Percentiles rank a stretch among this genome's conserved stretches.
These are phyloP conservation scores for Cytospora piceae DNA, from an alignment of 2,329 filamentous ascomycete species.

Conservation along the genomic window DNA sequence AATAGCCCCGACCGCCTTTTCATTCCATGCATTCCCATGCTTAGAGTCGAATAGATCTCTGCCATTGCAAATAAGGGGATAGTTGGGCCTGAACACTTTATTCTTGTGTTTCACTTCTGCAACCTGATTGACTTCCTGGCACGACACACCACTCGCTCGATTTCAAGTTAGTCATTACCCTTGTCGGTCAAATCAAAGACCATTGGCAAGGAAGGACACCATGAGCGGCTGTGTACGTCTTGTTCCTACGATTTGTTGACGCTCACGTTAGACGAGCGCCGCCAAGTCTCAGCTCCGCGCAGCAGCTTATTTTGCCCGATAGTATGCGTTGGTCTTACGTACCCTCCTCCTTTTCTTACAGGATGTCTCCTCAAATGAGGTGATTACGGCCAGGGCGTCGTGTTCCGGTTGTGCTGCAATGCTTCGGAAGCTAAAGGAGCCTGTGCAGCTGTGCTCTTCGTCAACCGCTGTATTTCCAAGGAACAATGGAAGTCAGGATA, in stretches of 20 bases:
- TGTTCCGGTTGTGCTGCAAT: not conserved
- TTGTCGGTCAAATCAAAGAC: not conserved
- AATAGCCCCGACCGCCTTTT: too few relatives aligned
- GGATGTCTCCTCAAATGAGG: not conserved
- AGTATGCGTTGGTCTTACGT: not conserved
- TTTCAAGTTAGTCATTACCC: not conserved
- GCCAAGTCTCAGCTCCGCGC: conserved; percentile 17
- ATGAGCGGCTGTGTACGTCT: not conserved
- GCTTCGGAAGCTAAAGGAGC: not conserved
- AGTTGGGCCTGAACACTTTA: too few relatives aligned
- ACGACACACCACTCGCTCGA: too few relatives aligned
- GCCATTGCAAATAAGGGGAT: too few relatives aligned
- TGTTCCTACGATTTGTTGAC: conserved; percentile 5
- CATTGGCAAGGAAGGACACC: not conserved
- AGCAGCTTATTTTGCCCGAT: not conserved
- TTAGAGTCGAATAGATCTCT: too few relatives aligned
- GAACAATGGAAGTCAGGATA: not conserved
- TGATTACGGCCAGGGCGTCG: not conserved
- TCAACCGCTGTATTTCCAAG: not conserved
- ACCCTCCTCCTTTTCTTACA: not conserved
- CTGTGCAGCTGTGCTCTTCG: not conserved
- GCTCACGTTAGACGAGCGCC: conserved; percentile 16
- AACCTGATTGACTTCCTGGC: too few relatives aligned
- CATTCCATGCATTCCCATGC: too few relatives aligned
- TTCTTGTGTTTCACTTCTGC: too few relatives aligned